Conservation (phyloP, 2,329 filamentous ascomycete species). For the Sporothrix humicola region DNA sequence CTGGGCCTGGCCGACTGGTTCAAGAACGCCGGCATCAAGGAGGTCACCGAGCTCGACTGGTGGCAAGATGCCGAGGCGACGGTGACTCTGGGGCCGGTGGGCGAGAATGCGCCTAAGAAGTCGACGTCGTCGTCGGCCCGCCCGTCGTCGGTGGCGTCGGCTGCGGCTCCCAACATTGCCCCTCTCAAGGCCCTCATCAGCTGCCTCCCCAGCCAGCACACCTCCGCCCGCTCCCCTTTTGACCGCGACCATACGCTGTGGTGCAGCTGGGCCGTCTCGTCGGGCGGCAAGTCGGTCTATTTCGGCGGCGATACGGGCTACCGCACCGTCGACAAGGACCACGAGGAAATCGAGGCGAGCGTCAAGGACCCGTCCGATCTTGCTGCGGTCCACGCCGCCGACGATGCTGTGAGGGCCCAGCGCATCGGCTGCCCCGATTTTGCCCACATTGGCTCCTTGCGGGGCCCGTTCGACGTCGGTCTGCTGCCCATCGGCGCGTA, state of each 20-base stretch:
- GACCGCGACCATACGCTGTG: constrained; percentile 81
- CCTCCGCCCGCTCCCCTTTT: constrained; percentile 68
- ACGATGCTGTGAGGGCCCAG: constrained; percentile 70
- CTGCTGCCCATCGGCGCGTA: constrained; percentile 95
- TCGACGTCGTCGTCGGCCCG: neutral
- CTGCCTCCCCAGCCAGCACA: constrained; percentile 86
- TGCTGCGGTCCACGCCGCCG: constrained; percentile 62
- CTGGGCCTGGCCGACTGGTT: constrained; percentile 88
- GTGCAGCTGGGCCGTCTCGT: constrained; percentile 82
- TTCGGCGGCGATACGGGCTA: constrained; percentile 94
- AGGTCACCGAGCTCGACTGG: constrained; percentile 92
- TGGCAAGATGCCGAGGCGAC: constrained; percentile 84
- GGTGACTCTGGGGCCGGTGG: constrained; percentile 49
- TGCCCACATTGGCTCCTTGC: constrained; percentile 75
- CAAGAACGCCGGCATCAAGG: constrained; percentile 67
- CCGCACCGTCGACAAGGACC: constrained; percentile 62
- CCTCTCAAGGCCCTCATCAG: constrained; percentile 72
- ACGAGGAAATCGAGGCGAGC: constrained; percentile 42
- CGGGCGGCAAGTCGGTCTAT: constrained; percentile 77
- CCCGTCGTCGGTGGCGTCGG: neutral
- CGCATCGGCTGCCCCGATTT: constrained; percentile 83
- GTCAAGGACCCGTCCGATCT: neutral
- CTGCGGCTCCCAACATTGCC: neutral
- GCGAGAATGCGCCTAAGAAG: neutral
- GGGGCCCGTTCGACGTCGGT: constrained; percentile 88